Evolutionary conservation across 495 filamentous ascomycete species (phyloP), one percentile per base, ranked within the genome.

Genomic region (Penicillium ucsense): DNA sequence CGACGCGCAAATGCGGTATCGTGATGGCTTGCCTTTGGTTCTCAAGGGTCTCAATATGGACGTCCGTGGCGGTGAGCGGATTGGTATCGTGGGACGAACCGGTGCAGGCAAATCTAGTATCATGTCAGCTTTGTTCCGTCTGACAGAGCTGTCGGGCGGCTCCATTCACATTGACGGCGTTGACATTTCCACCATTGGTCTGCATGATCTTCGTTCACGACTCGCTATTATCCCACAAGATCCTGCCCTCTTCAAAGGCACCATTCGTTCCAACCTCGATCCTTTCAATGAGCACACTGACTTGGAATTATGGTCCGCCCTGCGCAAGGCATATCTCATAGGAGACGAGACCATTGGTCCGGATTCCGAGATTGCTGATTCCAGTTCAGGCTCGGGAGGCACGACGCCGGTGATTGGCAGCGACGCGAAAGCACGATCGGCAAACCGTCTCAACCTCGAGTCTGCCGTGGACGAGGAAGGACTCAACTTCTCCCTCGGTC

Each of bases 191-290:
- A 90, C 73, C 0, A 71, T 98, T 31, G 90, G 91, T 3, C 78
- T 96, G 0, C 80, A 88, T 33, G 88, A 94, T 53, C 80, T 98
- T 35, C 83, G 91, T 5, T 89, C 86, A 4, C 80, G 89, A 5
- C 76, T 98, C 0, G 85, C 91, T 29, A 96, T 96, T 68, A 96
- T 98, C 60, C 91, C 91, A 1, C 91, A 98, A 63, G 91, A 96
- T 59, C 91, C 91, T 2, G 95, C 92, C 0, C 79, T 98, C 1
- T 98, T 98, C 79, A 79, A 81, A 31, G 91, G 91, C 37, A 95
- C 91, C 0, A 81, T 98, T 6, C 81, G 92, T 8, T 83, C 79
- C 47, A 98, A 98, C 58, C 77, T 98, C 5, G 91, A 96, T 57
- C 91, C 91, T 0, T 96, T 96, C 70, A 75, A 80, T 56, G 84